Conservation (phyloP, 164 flowering plant genomes). For the Chimonanthus praecox region DNA sequence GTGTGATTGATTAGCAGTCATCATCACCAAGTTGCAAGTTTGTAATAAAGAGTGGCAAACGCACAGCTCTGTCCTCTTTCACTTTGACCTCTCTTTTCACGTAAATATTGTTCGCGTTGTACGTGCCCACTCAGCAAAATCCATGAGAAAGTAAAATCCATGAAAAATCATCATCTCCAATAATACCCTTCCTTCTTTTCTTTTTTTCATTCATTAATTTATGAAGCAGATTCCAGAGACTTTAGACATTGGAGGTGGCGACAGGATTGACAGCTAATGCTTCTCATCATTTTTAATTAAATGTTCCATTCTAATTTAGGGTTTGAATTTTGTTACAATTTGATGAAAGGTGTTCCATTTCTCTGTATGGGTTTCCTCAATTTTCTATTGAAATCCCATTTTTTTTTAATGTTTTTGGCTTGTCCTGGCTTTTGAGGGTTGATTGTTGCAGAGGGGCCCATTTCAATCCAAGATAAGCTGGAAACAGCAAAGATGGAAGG, state of each 20-base stretch:
- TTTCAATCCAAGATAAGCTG: background rate
- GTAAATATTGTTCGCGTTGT: too few relatives aligned
- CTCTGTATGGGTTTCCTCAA: background rate
- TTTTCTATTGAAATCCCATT: background rate
- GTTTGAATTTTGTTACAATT: background rate
- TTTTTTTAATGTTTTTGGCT: background rate
- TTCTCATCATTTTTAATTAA: background rate
- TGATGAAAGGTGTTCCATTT: background rate
- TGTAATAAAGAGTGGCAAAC: too few relatives aligned
- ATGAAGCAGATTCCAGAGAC: background rate
- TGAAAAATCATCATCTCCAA: background rate
- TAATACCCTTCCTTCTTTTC: background rate
- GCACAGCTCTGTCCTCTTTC: too few relatives aligned
- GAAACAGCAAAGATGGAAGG: slow-evolving; percentile 1
- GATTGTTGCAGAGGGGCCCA: background rate
- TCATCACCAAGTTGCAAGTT: too few relatives aligned
- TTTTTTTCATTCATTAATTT: background rate
- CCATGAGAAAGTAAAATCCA: too few relatives aligned
- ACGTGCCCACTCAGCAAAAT: too few relatives aligned
- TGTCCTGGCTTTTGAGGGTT: background rate
- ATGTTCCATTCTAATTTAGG: background rate
- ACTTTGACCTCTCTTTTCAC: too few relatives aligned
- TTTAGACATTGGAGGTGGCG: background rate
- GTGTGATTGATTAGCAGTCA: too few relatives aligned
- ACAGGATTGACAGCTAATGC: slow-evolving; percentile 1